phyloP scores from a whole-genome alignment of 305 asterid species.

The Rubia tinctorum region DNA sequence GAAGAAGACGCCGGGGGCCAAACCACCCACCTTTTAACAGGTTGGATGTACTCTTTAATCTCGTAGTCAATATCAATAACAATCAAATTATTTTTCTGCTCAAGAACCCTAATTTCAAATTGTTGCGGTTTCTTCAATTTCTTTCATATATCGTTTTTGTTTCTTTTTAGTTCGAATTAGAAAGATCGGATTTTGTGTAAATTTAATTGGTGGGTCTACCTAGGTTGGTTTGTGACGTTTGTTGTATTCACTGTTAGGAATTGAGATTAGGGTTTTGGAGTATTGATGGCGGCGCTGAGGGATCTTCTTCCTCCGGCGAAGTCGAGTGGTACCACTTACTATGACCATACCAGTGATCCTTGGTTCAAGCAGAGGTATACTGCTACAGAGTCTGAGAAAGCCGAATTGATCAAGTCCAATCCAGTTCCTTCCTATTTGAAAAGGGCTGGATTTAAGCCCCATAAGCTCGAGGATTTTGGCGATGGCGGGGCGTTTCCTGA shows the following conservation, averaged over 20 bases:
- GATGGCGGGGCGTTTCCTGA: conserved; percentile 95
- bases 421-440: conserved; percentile 65
- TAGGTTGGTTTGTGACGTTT: background rate
- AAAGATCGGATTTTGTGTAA: no score
- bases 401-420: conserved; percentile 38
- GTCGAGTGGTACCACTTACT: conserved; percentile 25
- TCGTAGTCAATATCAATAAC: background rate
- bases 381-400: conserved; percentile 34
- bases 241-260: background rate
- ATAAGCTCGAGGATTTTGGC: conserved; percentile 75
- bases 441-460: conserved; percentile 71
- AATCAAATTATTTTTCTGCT: background rate
- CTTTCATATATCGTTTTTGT: no score
- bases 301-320: conserved; percentile 42
- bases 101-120: background rate
- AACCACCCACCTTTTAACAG: background rate
- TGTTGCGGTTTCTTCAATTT: background rate
- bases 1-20: no score
- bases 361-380: conserved; percentile 47
- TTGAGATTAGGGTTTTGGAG: conserved; percentile 1
- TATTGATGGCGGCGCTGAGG: conserved; percentile 35
- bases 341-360: conserved; percentile 47
- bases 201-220: background rate
- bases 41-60: background rate
- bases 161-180: no score